Evolutionary conservation across 2,329 filamentous ascomycete species (phyloP), one percentile per base, ranked within the genome.

Genomic region (Xylaria sp.): DNA sequence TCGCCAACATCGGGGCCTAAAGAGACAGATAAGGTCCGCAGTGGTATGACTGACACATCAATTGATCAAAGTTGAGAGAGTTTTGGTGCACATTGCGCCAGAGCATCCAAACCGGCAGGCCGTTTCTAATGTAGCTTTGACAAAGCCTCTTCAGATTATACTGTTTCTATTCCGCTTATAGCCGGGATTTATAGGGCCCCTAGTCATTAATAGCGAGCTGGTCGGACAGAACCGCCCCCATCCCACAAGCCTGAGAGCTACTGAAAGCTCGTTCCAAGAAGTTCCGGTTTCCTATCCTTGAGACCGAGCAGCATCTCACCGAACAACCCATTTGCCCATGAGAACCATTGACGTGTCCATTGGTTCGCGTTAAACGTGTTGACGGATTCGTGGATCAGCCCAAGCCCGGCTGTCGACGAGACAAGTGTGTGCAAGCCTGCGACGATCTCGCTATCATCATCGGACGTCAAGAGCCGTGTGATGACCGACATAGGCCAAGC

Each of bases 401-500:
- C 82, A 31, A 80, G 70, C 51, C 75, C 69, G 61, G 70, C 74
- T 20, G 78, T 80, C 51, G 77, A 79, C 23, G 76, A 76, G 25
- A 80, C 72, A 8, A 80, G 67, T 65, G 74, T 73, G 52, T 72
- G 72, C 52, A 83, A 73, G 44, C 81, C 81, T 8, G 75, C 73
- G 18, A 81, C 75, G 69, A 80, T 79, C 72, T 80, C 78, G 63
- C 44, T 59, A 54, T 79, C 78, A 67, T 78, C 73, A 63, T 77
- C 71, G 39, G 76, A 77, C 46, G 94, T 97, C 86, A 95, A 87
- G 41, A 92, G 91, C 78, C 92, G 90, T 67, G 94, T 89, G 57
- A 97, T 89, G 73, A 93, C 85, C 55, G 89, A 92, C 93, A 97
- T 97, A 1, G 94, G 94, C 94, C 94, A 97, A 18, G 92, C 93